phyloP scores from a whole-genome alignment of 202 grass and related monocot species.

The Panicum hallii region DNA sequence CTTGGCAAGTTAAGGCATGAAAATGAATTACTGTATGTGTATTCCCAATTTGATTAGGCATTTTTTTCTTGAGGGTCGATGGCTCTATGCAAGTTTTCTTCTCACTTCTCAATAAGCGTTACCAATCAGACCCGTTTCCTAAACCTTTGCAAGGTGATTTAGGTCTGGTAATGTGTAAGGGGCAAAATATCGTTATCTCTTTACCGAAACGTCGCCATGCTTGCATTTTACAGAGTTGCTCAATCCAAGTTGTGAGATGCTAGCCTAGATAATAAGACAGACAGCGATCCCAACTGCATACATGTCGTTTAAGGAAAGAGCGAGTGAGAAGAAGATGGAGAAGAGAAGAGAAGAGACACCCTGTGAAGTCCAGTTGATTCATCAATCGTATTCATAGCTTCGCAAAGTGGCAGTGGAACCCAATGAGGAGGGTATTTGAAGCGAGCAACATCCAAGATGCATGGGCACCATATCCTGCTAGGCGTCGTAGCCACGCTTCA shows the following conservation, averaged over 20 bases:
- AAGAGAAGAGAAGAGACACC: conserved; percentile 46
- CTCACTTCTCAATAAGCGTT: not conserved
- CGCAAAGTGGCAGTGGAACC: conserved; percentile 85
- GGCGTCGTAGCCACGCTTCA: not conserved
- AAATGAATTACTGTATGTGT: too few species aligned
- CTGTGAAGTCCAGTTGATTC: conserved; percentile 71
- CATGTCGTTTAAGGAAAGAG: not conserved
- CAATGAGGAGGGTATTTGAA: conserved; percentile 98
- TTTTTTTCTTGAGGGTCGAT: not conserved
- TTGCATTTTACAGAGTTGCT: too few species aligned
- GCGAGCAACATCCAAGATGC: conserved; percentile 84
- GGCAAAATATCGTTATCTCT: too few species aligned
- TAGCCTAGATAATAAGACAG: not conserved
- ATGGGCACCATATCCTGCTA: conserved; percentile 66
- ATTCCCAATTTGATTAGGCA: not conserved
- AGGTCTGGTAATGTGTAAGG: too few species aligned
- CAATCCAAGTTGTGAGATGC: not conserved
- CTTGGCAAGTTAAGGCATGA: conserved; percentile 2
- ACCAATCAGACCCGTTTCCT: not conserved
- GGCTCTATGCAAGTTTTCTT: not conserved
- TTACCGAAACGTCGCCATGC: too few species aligned
- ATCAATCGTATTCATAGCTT: conserved; percentile 88
- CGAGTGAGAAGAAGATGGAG: not conserved
- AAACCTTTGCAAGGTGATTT: too few species aligned
- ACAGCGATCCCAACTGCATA: not conserved